A percentile compares a stretch with the other conserved stretches of the same genome.
phyloP scores from a whole-genome alignment of 2,329 filamentous ascomycete species.

The Fusarium duplospermum region DNA sequence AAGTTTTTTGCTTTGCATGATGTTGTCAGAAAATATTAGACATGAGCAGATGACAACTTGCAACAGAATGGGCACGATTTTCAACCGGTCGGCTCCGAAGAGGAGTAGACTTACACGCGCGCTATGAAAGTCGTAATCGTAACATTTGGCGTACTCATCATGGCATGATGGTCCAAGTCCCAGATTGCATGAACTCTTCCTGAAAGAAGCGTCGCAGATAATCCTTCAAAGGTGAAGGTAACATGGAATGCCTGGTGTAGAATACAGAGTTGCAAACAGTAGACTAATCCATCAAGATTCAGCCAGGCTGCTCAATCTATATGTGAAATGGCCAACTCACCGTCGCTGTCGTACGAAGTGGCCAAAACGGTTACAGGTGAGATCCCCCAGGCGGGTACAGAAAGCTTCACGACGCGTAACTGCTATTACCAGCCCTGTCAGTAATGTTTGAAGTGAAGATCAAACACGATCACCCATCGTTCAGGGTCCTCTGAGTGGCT shows the following conservation, averaged over 20 bases:
- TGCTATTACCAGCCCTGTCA: conserved; percentile 22
- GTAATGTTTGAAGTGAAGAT: conserved; percentile 27
- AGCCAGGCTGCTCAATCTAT: conserved; percentile 28
- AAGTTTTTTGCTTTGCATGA: neutral
- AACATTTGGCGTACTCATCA: neutral
- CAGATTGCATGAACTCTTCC: conserved; percentile 8
- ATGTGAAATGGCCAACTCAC: conserved; percentile 23
- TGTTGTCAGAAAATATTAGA: neutral
- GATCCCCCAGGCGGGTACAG: conserved; percentile 11
- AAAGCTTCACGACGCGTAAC: conserved; percentile 26
- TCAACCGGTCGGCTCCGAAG: neutral
- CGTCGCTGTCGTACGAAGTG: conserved; percentile 11
- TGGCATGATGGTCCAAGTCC: neutral
- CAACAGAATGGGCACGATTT: neutral
- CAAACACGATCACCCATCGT: conserved; percentile 13
- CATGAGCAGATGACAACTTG: neutral
- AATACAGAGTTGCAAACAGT: neutral
- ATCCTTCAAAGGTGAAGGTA: conserved; percentile 22
- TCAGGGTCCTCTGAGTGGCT: conserved; percentile 14
- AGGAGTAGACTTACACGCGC: neutral
- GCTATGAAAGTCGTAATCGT: neutral
- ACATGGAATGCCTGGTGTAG: neutral
- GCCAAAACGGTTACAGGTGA: conserved; percentile 26
- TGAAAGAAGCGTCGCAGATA: conserved; percentile 15
- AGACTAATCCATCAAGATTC: neutral